phyloP scores from a whole-genome alignment of 78 protist species.

The Isochrysis galbana region DNA sequence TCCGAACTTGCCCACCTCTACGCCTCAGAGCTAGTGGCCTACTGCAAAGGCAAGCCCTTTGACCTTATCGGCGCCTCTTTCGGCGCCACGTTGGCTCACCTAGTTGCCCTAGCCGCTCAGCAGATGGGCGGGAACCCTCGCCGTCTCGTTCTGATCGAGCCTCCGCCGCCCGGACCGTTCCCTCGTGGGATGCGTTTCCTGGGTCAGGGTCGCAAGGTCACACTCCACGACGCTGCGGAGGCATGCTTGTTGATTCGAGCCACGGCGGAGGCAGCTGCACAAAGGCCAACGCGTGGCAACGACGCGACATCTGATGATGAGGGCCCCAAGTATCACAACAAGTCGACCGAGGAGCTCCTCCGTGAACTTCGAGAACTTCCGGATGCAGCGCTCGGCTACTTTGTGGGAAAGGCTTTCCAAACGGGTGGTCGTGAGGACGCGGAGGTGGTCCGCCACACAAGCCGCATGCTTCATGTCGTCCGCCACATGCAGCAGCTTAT shows the following conservation, averaged over 20 bases:
- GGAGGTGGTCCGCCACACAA: background rate
- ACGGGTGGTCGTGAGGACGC: background rate
- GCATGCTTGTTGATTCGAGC: background rate
- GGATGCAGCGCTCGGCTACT: background rate
- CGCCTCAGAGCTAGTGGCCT: background rate
- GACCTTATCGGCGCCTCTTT: conserved; percentile 8
- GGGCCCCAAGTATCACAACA: background rate
- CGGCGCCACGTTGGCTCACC: background rate
- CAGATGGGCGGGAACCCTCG: background rate
- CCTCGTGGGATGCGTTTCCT: background rate
- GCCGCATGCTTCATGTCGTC: background rate
- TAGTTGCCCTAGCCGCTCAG: background rate
- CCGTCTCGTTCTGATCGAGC: background rate
- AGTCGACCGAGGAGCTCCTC: background rate
- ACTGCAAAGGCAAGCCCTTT: background rate
- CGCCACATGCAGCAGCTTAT: background rate
- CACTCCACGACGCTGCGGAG: background rate
- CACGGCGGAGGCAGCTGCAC: background rate
- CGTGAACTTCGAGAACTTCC: background rate
- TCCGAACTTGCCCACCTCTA: background rate
- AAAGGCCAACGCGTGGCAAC: background rate
- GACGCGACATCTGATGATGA: background rate
- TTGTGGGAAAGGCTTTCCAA: background rate
- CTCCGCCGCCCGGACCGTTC: background rate
- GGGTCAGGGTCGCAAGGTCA: background rate